These are phyloP conservation scores for Lachancea mirantina DNA, from an alignment of 805 yeast genomes.

Conservation along the genomic window DNA sequence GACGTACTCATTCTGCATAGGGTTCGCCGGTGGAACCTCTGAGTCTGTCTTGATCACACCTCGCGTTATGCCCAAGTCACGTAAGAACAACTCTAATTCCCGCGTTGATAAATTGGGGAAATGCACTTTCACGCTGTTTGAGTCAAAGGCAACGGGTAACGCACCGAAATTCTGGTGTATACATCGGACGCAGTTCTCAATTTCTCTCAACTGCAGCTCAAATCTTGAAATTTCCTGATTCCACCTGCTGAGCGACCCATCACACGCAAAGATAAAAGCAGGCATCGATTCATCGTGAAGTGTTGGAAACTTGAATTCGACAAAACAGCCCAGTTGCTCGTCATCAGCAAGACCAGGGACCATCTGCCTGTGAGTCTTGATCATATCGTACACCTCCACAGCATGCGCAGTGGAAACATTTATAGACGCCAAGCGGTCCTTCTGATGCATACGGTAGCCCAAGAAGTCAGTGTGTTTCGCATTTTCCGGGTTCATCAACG, in stretches of 20 bases:
- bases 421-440: slow-evolving; percentile 1
- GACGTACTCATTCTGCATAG: too few relatives aligned
- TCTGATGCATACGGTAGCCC: slow-evolving; percentile 11
- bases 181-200: slow-evolving; percentile 37
- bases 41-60: too few relatives aligned
- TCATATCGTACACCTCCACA: slow-evolving; percentile 27
- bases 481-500: slow-evolving; percentile 15
- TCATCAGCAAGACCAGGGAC: slow-evolving; percentile 12
- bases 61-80: slow-evolving; percentile 51
- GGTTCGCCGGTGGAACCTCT: too few relatives aligned
- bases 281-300: slow-evolving; percentile 31
- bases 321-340: slow-evolving; percentile 41
- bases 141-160: slow-evolving; percentile 15
- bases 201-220: slow-evolving; percentile 36
- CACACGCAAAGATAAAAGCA: slow-evolving; percentile 38
- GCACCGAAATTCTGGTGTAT: slow-evolving; percentile 44
- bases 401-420: slow-evolving; percentile 13
- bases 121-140: slow-evolving; percentile 44
- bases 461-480: slow-evolving; percentile 10
- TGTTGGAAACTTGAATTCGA: slow-evolving; percentile 49
- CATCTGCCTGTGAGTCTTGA: slow-evolving; percentile 22
- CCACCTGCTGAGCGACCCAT: slow-evolving; percentile 37
- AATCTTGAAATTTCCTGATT: slow-evolving; percentile 33
- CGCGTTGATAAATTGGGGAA: slow-evolving; percentile 64
- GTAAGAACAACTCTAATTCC: slow-evolving; percentile 48